These are phyloP conservation scores for Brassica incana DNA, from an alignment of 345 rosid species.

Conservation along the genomic window DNA sequence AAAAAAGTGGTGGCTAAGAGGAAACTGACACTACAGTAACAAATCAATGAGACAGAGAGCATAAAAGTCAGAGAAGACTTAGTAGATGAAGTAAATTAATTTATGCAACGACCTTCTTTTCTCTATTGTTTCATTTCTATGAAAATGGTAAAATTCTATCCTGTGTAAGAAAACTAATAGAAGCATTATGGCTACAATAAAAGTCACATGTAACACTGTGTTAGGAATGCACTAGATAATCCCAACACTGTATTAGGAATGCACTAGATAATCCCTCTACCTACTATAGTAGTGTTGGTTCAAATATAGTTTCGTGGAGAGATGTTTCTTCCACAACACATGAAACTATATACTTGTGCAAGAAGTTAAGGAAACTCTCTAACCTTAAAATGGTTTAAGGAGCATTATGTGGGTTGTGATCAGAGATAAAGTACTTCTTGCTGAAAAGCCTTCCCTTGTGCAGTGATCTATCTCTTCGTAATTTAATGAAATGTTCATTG, in stretches of 20 bases:
- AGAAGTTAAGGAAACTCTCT: no score
- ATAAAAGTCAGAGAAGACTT: slow-evolving; percentile 15
- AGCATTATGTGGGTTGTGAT: background rate
- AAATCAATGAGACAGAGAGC: slow-evolving; percentile 31
- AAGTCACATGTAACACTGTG: no score
- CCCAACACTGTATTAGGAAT: no score
- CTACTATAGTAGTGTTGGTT: no score
- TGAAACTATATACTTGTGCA: no score
- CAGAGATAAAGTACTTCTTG: background rate
- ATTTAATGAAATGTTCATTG: background rate
- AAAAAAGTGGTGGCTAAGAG: slow-evolving; percentile 31
- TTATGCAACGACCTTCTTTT: slow-evolving; percentile 2
- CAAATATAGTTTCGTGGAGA: no score
- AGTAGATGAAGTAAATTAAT: slow-evolving; percentile 9
- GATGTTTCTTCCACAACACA: no score
- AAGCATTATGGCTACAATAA: background rate
- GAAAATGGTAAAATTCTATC: slow-evolving; percentile 11
- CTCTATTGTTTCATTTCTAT: slow-evolving; percentile 6
- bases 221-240: no score
- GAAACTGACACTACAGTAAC: slow-evolving; percentile 3
- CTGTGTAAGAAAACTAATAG: slow-evolving; percentile 17
- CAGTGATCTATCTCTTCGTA: background rate
- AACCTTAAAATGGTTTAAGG: background rate
- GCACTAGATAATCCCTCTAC: no score
- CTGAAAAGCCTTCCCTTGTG: background rate